Percentiles rank a stretch among this genome's conserved stretches.
Evolutionary conservation across 208 protist genomes (phyloP).

Genomic region (Crithidia fasciculata): DNA sequence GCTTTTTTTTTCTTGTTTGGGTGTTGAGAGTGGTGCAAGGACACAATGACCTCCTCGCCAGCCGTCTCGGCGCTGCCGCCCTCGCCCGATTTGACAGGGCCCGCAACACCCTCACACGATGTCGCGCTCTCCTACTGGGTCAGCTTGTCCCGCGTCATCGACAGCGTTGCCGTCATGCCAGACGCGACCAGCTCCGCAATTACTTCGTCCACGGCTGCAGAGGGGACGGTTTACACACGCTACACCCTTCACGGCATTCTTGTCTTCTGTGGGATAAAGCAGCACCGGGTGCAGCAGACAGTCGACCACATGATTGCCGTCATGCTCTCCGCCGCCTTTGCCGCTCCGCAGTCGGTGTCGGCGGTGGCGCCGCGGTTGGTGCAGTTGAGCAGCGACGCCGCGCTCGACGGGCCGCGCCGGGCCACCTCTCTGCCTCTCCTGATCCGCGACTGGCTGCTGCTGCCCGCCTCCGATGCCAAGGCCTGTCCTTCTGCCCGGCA

Average conservation of each 20-base stretch:
- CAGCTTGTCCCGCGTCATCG: constrained; percentile 18
- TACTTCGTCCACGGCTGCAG: neutral
- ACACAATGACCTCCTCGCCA: neutral
- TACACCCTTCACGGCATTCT: constrained; percentile 26
- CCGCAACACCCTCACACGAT: constrained; percentile 7
- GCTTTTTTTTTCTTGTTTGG: neutral
- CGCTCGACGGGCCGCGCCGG: too few relatives aligned
- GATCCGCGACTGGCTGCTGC: constrained; percentile 23
- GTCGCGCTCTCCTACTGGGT: constrained; percentile 28
- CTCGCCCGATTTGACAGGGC: neutral
- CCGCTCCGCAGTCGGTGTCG: neutral
- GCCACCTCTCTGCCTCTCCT: constrained; percentile 11
- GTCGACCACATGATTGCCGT: constrained; percentile 39
- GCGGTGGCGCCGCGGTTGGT: neutral
- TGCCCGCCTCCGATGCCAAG: neutral
- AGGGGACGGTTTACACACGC: constrained; percentile 6
- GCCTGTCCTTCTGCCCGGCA: neutral
- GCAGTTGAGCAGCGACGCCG: neutral
- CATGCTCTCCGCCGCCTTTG: constrained; percentile 30
- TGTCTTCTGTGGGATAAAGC: constrained; percentile 62
- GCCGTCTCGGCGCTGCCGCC: neutral
- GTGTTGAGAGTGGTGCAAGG: too few relatives aligned
- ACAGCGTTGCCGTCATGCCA: constrained; percentile 10
- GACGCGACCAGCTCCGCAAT: neutral
- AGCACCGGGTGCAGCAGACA: constrained; percentile 38